Evolutionary conservation across 768 basidiomycete species (phyloP).

Genomic region (Lyophyllum decastes): DNA sequence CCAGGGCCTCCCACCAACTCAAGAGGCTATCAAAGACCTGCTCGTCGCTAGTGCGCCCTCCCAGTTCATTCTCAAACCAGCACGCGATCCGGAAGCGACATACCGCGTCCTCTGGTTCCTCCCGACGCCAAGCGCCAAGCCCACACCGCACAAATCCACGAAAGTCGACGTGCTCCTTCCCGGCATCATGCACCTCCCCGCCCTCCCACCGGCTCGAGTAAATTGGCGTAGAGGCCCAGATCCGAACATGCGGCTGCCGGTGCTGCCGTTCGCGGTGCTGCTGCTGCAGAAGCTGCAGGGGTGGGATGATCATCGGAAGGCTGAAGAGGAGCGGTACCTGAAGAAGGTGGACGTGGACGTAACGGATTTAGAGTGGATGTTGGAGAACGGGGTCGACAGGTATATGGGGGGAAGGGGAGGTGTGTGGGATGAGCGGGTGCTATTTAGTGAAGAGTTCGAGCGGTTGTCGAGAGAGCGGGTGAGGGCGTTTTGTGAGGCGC

Average conservation of each 20-base stretch:
- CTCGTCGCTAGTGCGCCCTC: constrained; percentile 9
- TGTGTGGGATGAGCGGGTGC: constrained; percentile 8
- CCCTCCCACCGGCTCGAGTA: not conserved
- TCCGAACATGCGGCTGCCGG: not conserved
- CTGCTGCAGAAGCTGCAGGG: constrained; percentile 22
- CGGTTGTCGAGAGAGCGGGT: constrained; percentile 9
- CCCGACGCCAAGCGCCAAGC: constrained; percentile 11
- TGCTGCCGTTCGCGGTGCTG: constrained; percentile 17
- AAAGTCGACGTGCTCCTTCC: constrained; percentile 20
- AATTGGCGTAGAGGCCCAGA: constrained; percentile 1
- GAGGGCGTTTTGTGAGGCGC: constrained; percentile 6
- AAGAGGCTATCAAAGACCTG: constrained; percentile 15
- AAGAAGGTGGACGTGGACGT: constrained; percentile 14
- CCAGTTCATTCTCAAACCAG: constrained; percentile 5
- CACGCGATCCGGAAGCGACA: constrained; percentile 13
- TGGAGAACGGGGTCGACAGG: not conserved
- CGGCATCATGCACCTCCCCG: constrained; percentile 20
- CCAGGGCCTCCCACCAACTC: constrained; percentile 1
- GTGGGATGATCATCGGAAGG: constrained; percentile 20
- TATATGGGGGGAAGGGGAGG: not conserved
- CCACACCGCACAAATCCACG: not conserved
- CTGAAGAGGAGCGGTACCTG: constrained; percentile 14
- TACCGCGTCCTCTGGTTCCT: constrained; percentile 18
- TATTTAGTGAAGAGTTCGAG: constrained; percentile 16
- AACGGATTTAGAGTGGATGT: constrained; percentile 14